phyloP scores from a whole-genome alignment of 805 yeast genomes.

The Saturnispora hagleri region DNA sequence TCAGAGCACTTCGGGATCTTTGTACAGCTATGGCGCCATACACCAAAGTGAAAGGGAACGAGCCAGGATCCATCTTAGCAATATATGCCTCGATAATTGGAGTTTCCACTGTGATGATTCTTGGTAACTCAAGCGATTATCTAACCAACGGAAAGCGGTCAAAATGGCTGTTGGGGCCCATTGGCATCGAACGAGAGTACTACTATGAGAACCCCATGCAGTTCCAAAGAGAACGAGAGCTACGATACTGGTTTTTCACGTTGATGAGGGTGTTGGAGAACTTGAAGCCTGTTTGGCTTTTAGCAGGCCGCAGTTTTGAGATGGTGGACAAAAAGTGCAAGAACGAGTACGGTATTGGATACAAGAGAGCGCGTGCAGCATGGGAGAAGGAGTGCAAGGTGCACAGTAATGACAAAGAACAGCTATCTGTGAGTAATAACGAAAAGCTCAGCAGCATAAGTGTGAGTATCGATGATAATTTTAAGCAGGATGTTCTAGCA shows the following conservation, averaged over 20 bases:
- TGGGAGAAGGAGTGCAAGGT: constrained; percentile 1
- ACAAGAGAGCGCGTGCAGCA: constrained; percentile 1
- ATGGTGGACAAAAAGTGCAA: constrained; percentile 2
- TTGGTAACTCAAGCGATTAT: constrained; percentile 4
- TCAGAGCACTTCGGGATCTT: constrained; percentile 34
- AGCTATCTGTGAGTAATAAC: not conserved
- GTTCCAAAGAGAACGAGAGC: constrained; percentile 2
- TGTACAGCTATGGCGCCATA: constrained; percentile 32
- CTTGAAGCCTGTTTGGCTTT: not conserved
- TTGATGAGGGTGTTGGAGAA: not conserved
- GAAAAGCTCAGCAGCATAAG: not conserved
- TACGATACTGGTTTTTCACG: constrained; percentile 6
- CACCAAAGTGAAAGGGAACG: constrained; percentile 31
- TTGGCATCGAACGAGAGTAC: not conserved
- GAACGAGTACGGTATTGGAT: constrained; percentile 3
- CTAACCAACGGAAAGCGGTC: not conserved
- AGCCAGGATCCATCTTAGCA: constrained; percentile 36
- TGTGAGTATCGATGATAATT: not conserved
- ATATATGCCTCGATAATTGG: constrained; percentile 30
- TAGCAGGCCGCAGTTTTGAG: not conserved
- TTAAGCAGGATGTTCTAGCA: not conserved
- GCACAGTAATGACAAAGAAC: not conserved
- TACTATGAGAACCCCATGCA: not conserved
- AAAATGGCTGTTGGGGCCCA: constrained; percentile 2
- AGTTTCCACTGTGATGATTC: constrained; percentile 3